Evolutionary conservation across 179 eudicot genomes (phyloP).

Genomic region (Camellia oleifera): DNA sequence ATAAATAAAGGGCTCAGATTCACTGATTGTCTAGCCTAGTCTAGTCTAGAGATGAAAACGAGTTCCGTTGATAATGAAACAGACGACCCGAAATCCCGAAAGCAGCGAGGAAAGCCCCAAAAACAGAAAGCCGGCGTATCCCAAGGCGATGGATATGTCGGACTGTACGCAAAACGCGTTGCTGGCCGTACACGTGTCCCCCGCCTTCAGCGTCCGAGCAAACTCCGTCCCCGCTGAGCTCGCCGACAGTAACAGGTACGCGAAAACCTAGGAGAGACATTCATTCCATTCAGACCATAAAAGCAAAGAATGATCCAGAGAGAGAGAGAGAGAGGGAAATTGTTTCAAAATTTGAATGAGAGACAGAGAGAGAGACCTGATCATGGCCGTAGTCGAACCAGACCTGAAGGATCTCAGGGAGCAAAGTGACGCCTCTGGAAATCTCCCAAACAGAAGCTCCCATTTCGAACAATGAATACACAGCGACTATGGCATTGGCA

Average conservation of each 20-base stretch:
- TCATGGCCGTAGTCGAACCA: conserved; percentile 90
- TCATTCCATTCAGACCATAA: no score
- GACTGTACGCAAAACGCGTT: conserved; percentile 67
- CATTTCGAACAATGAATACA: conserved; percentile 72
- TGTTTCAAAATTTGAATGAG: background rate
- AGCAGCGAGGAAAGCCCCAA: conserved; percentile 57
- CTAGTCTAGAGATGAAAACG: conserved; percentile 50
- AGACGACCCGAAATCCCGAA: conserved; percentile 72
- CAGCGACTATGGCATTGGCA: conserved; percentile 63
- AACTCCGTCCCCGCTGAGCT: conserved; percentile 60
- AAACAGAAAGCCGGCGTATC: conserved; percentile 67
- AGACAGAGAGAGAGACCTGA: conserved; percentile 44
- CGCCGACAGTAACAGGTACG: conserved; percentile 63
- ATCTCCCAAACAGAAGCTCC: conserved; percentile 83
- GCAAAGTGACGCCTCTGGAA: conserved; percentile 51
- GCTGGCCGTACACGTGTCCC: conserved; percentile 45
- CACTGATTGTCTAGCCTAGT: no score
- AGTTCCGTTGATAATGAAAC: conserved; percentile 65
- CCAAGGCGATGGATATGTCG: conserved; percentile 65
- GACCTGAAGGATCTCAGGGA: conserved; percentile 68
- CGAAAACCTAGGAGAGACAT: conserved; percentile 49
- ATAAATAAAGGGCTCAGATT: no score
- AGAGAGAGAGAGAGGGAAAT: background rate
- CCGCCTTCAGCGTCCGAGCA: conserved; percentile 45
- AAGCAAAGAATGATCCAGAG: no score